Evolutionary conservation across 108 stramenopile species (phyloP).

Genomic region (Nitzschia sp.): DNA sequence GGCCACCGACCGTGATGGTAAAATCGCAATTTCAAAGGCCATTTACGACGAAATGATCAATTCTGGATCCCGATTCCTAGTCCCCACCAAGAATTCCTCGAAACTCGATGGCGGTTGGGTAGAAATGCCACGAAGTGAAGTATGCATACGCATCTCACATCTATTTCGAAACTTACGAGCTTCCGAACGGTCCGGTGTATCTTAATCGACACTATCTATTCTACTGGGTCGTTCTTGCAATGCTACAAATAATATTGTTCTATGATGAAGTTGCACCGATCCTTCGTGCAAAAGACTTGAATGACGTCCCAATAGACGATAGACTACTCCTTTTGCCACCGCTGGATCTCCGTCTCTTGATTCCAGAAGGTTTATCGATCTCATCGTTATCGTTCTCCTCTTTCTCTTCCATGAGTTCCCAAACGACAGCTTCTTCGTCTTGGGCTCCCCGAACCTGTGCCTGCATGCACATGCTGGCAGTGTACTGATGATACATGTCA

Average conservation of each 20-base stretch:
- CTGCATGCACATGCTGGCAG: background rate
- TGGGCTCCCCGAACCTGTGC: slow-evolving; percentile 1
- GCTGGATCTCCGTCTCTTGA: slow-evolving; percentile 11
- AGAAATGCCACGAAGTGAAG: slow-evolving; percentile 14
- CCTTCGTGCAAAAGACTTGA: slow-evolving; percentile 7
- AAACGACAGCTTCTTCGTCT: background rate
- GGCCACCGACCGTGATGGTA: slow-evolving; percentile 9
- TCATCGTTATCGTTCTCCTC: background rate
- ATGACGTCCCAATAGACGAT: background rate
- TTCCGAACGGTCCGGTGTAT: background rate
- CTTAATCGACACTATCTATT: background rate
- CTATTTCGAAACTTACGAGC: slow-evolving; percentile 27
- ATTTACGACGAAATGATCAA: slow-evolving; percentile 16
- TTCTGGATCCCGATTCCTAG: slow-evolving; percentile 22
- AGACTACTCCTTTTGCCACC: background rate
- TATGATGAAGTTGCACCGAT: background rate
- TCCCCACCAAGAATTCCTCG: background rate
- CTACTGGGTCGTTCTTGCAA: background rate
- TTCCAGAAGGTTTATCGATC: background rate
- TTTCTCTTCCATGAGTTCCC: background rate
- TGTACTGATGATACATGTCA: background rate
- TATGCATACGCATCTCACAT: slow-evolving; percentile 18
- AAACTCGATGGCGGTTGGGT: slow-evolving; percentile 7
- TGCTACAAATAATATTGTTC: background rate
- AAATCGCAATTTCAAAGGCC: slow-evolving; percentile 13